A percentile compares a stretch with the other conserved stretches of the same genome.
Evolutionary conservation across 129 eudicot genomes (phyloP).

Genomic region (Ambrosia artemisiifolia): DNA sequence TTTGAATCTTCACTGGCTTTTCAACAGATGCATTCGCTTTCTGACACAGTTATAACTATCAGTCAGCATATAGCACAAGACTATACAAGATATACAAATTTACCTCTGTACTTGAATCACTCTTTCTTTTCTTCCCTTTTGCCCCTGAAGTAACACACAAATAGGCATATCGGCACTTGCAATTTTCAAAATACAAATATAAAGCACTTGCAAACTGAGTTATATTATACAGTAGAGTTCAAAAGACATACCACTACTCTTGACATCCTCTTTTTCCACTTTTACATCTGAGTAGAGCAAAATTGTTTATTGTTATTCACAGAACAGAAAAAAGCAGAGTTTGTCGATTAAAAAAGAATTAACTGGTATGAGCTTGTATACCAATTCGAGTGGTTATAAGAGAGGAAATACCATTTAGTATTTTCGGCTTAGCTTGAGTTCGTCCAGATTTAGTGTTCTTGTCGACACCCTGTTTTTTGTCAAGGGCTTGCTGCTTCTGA

Average conservation of each 20-base stretch:
- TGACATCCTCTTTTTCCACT: conserved; percentile 66
- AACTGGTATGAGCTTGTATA: not conserved
- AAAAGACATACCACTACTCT: conserved; percentile 55
- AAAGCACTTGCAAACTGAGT: not conserved
- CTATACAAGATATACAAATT: not conserved
- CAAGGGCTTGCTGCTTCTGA: conserved; percentile 71
- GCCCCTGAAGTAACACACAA: conserved; percentile 42
- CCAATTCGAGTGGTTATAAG: not conserved
- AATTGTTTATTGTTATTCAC: conserved; percentile 1
- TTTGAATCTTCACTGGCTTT: conserved; percentile 80
- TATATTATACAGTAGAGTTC: conserved; percentile 4
- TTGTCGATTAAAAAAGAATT: not conserved
- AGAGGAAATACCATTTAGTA: conserved; percentile 45
- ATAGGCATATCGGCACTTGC: too few relatives aligned
- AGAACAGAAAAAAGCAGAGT: not conserved
- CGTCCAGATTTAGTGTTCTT: conserved; percentile 68
- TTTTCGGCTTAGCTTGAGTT: conserved; percentile 64
- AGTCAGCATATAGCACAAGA: conserved; percentile 5
- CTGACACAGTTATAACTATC: conserved; percentile 35
- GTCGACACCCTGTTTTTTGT: conserved; percentile 61
- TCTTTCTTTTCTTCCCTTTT: conserved; percentile 92
- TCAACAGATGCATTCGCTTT: conserved; percentile 59
- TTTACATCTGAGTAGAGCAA: conserved; percentile 48
- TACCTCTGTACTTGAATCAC: conserved; percentile 79
- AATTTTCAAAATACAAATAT: not conserved